These are phyloP conservation scores for Papiliotrema flavescens DNA, from an alignment of 1,284 basidiomycete species.

Conservation along the genomic window DNA sequence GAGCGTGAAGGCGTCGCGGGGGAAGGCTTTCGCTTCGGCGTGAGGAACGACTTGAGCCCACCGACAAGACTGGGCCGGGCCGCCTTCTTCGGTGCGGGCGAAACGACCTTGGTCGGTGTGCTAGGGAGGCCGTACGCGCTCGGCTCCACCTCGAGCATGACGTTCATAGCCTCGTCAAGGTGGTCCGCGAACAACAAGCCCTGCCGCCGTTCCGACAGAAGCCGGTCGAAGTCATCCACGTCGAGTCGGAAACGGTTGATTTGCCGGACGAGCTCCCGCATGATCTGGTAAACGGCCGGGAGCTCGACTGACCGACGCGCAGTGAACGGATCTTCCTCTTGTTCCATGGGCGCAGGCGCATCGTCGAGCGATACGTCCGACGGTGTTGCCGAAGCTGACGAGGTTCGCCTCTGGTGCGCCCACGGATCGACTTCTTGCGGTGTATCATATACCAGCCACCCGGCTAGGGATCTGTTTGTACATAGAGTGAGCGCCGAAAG, in stretches of 20 bases:
- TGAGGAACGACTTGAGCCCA: constrained; percentile 70
- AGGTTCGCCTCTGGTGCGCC: constrained; percentile 55
- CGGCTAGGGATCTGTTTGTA: constrained; percentile 77
- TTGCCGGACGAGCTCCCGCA: constrained; percentile 68
- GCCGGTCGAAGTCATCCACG: constrained; percentile 71
- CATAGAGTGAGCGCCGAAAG: constrained; percentile 73
- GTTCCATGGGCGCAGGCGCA: constrained; percentile 7
- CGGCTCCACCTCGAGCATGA: constrained; percentile 59
- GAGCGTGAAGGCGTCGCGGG: constrained; percentile 22
- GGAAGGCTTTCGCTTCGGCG: constrained; percentile 59
- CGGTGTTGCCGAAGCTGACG: constrained; percentile 14
- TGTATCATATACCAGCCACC: constrained; percentile 61
- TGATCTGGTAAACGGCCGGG: constrained; percentile 72
- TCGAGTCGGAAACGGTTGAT: constrained; percentile 24
- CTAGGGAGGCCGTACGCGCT: constrained; percentile 29
- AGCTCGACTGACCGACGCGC: constrained; percentile 11
- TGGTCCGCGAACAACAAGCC: constrained; percentile 91
- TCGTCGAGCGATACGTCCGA: constrained; percentile 13
- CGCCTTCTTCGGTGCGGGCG: constrained; percentile 3
- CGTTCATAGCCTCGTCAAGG: constrained; percentile 78
- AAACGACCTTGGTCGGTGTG: constrained; percentile 8
- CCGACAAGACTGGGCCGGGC: constrained; percentile 21
- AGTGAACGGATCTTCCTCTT: constrained; percentile 16
- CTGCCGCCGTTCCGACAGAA: constrained; percentile 77
- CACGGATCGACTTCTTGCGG: constrained; percentile 16